Evolutionary conservation across 129 eudicot species (phyloP), one percentile per base, ranked within the genome.

Genomic region (Flaveria trinervia): DNA sequence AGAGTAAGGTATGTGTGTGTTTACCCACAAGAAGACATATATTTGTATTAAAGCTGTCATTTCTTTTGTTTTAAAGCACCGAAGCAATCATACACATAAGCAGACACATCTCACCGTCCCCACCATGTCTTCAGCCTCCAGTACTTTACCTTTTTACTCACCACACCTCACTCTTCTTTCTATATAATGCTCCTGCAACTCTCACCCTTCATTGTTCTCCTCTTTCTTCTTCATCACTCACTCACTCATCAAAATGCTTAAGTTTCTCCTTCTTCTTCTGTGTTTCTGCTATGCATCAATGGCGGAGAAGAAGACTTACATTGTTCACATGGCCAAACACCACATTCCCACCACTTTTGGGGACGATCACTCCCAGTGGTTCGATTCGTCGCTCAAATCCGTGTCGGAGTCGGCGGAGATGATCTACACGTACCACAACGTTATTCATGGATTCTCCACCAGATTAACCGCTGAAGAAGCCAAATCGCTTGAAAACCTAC

Each of bases 261-360:
- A 12, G 28, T 45, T 84, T 68, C 68, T 86, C 39, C 46, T 88
- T 46, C 55, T 88, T 25, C 49, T 90, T 51, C 56, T 88, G 43
- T 71, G 74, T 22, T n/a, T 75, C 0, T 83, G 79, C 72, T 82
- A 71, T 46, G 70, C 52, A 18, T 80, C 85, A 0, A 12, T 55
- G 71, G 86, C 73, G 65, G 83, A 80, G 12, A 89, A 75, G 72
- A 79, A 77, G 30, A 93, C 98, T 5, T 93, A 91, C 86, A 93
- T 93, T 15, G 89, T 93, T 54, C 97, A 93, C 76, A 87, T 91
- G 97, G 84, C 93, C 12, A 84, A 79, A 76, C 89, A 89, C 36
- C 76, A 84, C 60, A 90, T 91, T 86, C 98, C 98, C 48, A 71
- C 79, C 7, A 77, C 56, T 65, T 93, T 75, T 71, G 33, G 49